phyloP scores from a whole-genome alignment of 129 eudicot genomes.

The Glebionis coronaria region DNA sequence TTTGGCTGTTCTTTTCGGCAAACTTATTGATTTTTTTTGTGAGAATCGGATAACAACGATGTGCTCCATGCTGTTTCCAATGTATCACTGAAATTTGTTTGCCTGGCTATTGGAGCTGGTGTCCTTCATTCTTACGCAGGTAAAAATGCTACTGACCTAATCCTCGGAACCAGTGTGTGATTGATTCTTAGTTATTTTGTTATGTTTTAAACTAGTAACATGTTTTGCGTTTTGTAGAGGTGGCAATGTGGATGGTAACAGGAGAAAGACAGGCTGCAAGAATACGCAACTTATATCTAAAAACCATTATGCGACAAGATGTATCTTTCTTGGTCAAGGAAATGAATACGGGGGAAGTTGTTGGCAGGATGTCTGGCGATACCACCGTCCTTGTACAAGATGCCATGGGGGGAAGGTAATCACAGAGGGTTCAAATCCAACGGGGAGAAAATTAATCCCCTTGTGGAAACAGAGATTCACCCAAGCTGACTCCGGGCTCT shows the following conservation, averaged over 20 bases:
- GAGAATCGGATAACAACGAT: constrained; percentile 1
- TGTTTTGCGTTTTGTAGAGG: constrained; percentile 7
- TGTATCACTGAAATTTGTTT: constrained; percentile 9
- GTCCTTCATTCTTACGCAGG: constrained; percentile 2
- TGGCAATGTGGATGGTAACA: constrained; percentile 38
- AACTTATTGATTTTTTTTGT: constrained; percentile 11
- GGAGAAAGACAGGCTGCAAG: constrained; percentile 87
- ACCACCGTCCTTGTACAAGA: neutral
- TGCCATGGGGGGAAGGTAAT: neutral
- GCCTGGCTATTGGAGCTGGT: constrained; percentile 2
- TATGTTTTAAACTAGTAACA: neutral
- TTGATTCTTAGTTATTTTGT: neutral
- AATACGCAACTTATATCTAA: constrained; percentile 59
- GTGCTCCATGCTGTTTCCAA: constrained; percentile 11
- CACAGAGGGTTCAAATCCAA: too few species aligned
- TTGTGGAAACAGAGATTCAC: too few species aligned
- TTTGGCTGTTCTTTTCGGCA: constrained; percentile 14
- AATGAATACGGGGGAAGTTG: constrained; percentile 29
- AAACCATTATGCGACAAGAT: constrained; percentile 44
- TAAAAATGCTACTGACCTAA: neutral
- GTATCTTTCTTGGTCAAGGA: constrained; percentile 15
- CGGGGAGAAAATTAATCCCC: too few species aligned
- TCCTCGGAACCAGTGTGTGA: neutral
- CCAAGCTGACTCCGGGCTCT: too few species aligned
- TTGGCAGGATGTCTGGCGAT: neutral